A percentile compares a stretch with the other conserved stretches of the same genome.
phyloP scores from a whole-genome alignment of 768 basidiomycete species.

The Suillus subalutaceus region DNA sequence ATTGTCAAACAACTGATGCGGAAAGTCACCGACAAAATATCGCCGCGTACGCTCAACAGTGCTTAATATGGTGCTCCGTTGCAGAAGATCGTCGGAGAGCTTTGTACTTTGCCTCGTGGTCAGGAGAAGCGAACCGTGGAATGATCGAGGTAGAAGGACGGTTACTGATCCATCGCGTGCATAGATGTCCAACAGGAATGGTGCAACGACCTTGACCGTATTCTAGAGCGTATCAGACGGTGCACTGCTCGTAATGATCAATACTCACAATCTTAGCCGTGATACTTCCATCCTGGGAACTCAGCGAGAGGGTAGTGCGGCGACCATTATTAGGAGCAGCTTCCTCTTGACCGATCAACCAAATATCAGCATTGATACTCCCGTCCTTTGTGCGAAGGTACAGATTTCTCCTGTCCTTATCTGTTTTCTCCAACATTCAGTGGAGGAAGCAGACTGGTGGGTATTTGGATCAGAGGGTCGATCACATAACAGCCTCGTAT shows the following conservation, averaged over 20 bases:
- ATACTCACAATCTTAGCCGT: conserved; percentile 18
- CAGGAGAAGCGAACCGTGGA: conserved; percentile 41
- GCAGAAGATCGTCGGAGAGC: conserved; percentile 36
- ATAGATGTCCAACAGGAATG: conserved; percentile 16
- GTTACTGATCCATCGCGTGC: conserved; percentile 36
- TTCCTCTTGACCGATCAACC: conserved; percentile 28
- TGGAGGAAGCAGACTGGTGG: conserved; percentile 17
- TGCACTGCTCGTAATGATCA: not conserved
- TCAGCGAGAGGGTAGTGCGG: conserved; percentile 13
- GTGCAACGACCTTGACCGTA: conserved; percentile 18
- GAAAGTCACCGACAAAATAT: conserved; percentile 48
- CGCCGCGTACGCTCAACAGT: conserved; percentile 35
- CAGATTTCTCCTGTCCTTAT: conserved; percentile 18
- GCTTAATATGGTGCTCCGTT: conserved; percentile 35
- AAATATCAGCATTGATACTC: conserved; percentile 19
- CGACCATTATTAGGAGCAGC: not conserved
- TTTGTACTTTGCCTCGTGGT: conserved; percentile 31
- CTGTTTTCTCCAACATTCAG: conserved; percentile 11
- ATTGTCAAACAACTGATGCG: conserved; percentile 28
- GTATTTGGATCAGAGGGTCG: conserved; percentile 19
- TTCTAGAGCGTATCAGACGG: conserved; percentile 8
- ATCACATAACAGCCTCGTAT: conserved; percentile 21
- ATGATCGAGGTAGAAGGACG: conserved; percentile 43
- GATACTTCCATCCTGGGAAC: conserved; percentile 16
- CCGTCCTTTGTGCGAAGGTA: conserved; percentile 19